phyloP scores from a whole-genome alignment of 768 basidiomycete genomes.

The Mycena indigotica region DNA sequence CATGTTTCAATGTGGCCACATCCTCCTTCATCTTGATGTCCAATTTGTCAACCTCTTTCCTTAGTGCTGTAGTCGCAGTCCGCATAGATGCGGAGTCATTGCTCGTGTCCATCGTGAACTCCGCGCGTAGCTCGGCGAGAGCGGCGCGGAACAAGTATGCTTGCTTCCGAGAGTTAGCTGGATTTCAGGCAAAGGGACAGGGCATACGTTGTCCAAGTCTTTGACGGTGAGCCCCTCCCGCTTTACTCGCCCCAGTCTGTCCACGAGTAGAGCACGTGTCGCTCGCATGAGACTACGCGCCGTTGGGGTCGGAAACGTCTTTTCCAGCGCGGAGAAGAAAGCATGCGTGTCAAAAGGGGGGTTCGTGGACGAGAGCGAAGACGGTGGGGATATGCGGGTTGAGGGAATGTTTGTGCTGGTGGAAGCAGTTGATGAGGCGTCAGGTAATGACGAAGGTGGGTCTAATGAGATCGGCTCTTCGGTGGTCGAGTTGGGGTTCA shows the following conservation, averaged over 20 bases:
- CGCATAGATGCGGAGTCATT: conserved; percentile 85
- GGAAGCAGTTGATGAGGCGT: too few relatives aligned
- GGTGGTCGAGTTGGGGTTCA: not conserved
- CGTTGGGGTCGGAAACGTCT: conserved; percentile 70
- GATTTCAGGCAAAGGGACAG: not conserved
- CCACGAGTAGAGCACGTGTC: conserved; percentile 76
- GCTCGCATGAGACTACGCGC: conserved; percentile 84
- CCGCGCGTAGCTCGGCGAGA: conserved; percentile 84
- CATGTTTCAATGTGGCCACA: conserved; percentile 84
- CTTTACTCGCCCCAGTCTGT: conserved; percentile 70
- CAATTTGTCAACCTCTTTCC: conserved; percentile 83
- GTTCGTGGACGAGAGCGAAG: conserved; percentile 48
- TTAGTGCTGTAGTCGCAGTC: conserved; percentile 71
- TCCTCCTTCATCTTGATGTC: conserved; percentile 95
- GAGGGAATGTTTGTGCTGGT: conserved; percentile 4
- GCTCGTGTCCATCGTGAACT: conserved; percentile 77
- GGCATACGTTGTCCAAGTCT: conserved; percentile 79
- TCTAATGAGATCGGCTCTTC: not conserved
- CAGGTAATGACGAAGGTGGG: not conserved
- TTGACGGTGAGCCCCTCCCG: conserved; percentile 73
- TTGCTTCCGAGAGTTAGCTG: conserved; percentile 56
- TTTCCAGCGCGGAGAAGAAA: conserved; percentile 72
- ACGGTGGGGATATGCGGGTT: conserved; percentile 17
- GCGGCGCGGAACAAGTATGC: conserved; percentile 95
- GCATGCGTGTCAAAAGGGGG: conserved; percentile 85